Evolutionary conservation across 495 filamentous ascomycete genomes (phyloP).

Genomic region (Sphaerosporella brunnea): DNA sequence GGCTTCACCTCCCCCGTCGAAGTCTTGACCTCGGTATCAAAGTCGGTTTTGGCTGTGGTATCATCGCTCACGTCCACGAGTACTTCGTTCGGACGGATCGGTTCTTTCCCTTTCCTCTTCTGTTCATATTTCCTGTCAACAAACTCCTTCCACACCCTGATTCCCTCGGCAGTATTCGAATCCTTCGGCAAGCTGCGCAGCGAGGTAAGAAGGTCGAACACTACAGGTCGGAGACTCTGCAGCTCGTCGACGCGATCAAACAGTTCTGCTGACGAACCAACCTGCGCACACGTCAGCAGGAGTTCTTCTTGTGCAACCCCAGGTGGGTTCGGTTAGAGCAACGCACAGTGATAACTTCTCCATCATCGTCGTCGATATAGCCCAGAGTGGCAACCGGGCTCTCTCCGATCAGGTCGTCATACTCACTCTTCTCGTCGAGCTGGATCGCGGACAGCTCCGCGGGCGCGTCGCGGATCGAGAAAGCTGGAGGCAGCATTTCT

Average conservation of each 20-base stretch:
- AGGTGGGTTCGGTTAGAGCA: neutral
- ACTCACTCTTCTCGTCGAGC: conserved; percentile 26
- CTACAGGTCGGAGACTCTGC: conserved; percentile 17
- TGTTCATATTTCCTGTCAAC: conserved; percentile 4
- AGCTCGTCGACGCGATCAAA: conserved; percentile 20
- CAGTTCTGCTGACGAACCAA: conserved; percentile 22
- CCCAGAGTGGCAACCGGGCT: conserved; percentile 36
- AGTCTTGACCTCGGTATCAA: too few species aligned
- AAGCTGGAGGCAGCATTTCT: conserved; percentile 28
- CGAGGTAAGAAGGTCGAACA: conserved; percentile 20
- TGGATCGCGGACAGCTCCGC: conserved; percentile 16
- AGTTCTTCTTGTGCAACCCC: conserved; percentile 8
- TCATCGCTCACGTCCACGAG: neutral
- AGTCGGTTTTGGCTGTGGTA: neutral
- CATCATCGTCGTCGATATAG: conserved; percentile 40
- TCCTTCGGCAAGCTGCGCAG: conserved; percentile 8
- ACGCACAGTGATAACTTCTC: conserved; percentile 37
- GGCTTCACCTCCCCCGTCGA: conserved; percentile 25
- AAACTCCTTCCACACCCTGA: conserved; percentile 11
- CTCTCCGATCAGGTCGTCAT: conserved; percentile 33
- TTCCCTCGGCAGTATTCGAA: conserved; percentile 13
- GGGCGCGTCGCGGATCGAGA: conserved; percentile 24
- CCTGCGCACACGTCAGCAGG: conserved; percentile 14
- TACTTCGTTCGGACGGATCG: neutral
- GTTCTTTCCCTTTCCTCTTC: conserved; percentile 14